Conservation (phyloP, 1,284 basidiomycete species). For the Leccinum pachyderme region DNA sequence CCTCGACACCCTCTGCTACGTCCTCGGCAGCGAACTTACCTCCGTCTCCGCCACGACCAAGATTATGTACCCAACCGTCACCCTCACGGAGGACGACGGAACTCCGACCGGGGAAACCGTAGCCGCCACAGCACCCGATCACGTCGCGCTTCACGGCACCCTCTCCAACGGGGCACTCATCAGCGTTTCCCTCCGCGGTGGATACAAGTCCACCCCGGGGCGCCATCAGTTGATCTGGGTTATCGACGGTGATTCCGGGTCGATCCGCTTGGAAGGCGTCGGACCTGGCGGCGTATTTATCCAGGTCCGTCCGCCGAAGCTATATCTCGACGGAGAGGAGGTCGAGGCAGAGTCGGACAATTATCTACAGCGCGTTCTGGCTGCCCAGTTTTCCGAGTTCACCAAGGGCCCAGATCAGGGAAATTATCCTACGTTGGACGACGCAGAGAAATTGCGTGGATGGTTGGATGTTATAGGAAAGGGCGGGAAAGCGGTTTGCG, state of each 20-base stretch:
- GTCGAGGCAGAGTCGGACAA: constrained; percentile 2
- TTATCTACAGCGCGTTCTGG: constrained; percentile 4
- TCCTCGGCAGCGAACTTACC: constrained; percentile 12
- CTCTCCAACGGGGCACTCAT: constrained; percentile 13
- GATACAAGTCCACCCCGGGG: constrained; percentile 17
- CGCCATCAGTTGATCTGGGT: constrained; percentile 15
- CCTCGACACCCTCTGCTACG: constrained; percentile 13
- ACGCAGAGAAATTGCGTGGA: constrained; percentile 11
- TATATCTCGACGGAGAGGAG: constrained; percentile 16
- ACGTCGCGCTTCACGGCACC: constrained; percentile 10
- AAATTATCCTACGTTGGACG: constrained; percentile 11
- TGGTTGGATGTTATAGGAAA: constrained; percentile 7
- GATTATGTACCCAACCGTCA: constrained; percentile 10
- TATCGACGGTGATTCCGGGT: constrained; percentile 15
- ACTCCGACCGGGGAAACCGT: constrained; percentile 9
- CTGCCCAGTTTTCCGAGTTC: constrained; percentile 12
- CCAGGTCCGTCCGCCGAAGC: constrained; percentile 11
- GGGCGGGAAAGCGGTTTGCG: neutral
- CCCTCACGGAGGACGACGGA: constrained; percentile 14
- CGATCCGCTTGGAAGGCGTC: constrained; percentile 11
- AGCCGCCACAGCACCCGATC: constrained; percentile 8
- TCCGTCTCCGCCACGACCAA: constrained; percentile 13
- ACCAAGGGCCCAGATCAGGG: constrained; percentile 12
- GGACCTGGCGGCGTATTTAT: constrained; percentile 1
- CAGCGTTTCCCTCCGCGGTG: constrained; percentile 10